A percentile compares a stretch with the other conserved stretches of the same genome.
phyloP scores from a whole-genome alignment of 805 yeast species.

The Sugiyamaella chiloensis region DNA sequence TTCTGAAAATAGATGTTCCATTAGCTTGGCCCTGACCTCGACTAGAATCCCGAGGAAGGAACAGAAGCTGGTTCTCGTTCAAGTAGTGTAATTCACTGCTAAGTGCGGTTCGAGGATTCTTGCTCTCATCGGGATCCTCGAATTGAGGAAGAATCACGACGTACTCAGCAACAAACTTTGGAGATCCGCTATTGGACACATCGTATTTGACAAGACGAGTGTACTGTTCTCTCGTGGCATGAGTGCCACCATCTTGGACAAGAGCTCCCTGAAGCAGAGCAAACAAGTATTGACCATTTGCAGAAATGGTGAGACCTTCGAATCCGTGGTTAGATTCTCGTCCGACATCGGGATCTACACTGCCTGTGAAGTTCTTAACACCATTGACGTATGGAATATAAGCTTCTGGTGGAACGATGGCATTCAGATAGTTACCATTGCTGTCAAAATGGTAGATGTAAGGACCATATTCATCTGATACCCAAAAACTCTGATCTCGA shows the following conservation, averaged over 20 bases:
- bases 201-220: constrained; percentile 17
- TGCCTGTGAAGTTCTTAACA: constrained; percentile 17
- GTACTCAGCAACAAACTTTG: constrained; percentile 16
- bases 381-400: constrained; percentile 17
- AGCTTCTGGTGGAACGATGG: constrained; percentile 21
- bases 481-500: constrained; percentile 17
- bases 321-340: constrained; percentile 21
- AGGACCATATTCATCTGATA: constrained; percentile 22
- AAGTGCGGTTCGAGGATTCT: constrained; percentile 20
- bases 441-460: constrained; percentile 17
- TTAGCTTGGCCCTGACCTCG: constrained; percentile 16
- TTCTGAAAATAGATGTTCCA: constrained; percentile 15
- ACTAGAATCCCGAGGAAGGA: constrained; percentile 16
- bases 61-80: constrained; percentile 16
- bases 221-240: constrained; percentile 20
- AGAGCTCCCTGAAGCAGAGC: constrained; percentile 18
- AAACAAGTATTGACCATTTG: constrained; percentile 15
- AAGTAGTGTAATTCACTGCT: constrained; percentile 18
- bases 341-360: constrained; percentile 19
- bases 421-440: constrained; percentile 8
- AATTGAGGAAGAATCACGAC: constrained; percentile 18
- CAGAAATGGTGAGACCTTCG: constrained; percentile 19
- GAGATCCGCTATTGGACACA: constrained; percentile 8
- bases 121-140: constrained; percentile 19
- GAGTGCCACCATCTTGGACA: constrained; percentile 22